These are phyloP conservation scores for Lepidopterella palustris DNA, from an alignment of 495 filamentous ascomycete genomes.

Conservation along the genomic window DNA sequence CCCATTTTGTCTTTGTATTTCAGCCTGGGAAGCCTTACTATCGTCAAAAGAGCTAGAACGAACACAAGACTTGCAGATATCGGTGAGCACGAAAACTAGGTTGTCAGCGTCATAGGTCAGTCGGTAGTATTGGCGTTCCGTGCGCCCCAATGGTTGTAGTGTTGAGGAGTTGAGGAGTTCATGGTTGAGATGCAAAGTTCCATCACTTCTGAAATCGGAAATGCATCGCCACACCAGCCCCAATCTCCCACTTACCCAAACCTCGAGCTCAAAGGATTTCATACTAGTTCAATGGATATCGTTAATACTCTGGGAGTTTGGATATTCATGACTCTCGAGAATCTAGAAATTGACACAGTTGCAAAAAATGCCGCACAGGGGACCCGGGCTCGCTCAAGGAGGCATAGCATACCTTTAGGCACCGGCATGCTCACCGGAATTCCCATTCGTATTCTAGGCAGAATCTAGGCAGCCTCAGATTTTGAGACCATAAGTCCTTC, in stretches of 20 bases:
- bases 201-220: not conserved
- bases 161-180: not conserved
- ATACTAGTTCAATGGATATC: no score
- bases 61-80: conserved; percentile 18
- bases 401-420: not conserved
- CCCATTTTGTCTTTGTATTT: not conserved
- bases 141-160: not conserved
- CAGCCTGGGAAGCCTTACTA: not conserved
- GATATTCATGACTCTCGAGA: no score
- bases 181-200: not conserved
- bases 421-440: not conserved
- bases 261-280: no score
- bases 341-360: not conserved
- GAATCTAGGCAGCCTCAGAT: no score
- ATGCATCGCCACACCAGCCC: not conserved
- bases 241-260: not conserved
- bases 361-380: not conserved
- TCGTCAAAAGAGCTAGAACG: not conserved
- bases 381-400: not conserved
- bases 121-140: not conserved
- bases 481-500: no score
- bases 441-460: no score
- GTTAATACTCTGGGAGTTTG: no score
- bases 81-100: conserved; percentile 1
- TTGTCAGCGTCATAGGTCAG: not conserved